A percentile compares a stretch with the other conserved stretches of the same genome.
phyloP scores from a whole-genome alignment of 768 basidiomycete genomes.

The Lactarius quietus region DNA sequence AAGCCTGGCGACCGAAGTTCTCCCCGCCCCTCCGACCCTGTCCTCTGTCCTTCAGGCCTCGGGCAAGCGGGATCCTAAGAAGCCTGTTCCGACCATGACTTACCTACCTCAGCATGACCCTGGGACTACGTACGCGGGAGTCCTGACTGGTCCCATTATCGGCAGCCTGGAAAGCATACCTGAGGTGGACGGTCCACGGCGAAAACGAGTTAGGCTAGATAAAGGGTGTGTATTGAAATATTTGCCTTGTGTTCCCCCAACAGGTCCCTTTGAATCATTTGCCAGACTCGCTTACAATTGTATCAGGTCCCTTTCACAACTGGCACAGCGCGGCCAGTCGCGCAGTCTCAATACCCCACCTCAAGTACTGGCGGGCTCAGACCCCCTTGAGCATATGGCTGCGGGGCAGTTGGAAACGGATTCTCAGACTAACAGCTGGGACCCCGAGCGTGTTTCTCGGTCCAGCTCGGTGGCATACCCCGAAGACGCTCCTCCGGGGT shows the following conservation, averaged over 20 bases:
- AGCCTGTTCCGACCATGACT: slow-evolving; percentile 63
- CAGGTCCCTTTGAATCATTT: slow-evolving; percentile 5
- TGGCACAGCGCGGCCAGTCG: slow-evolving; percentile 70
- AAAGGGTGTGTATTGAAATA: slow-evolving; percentile 54
- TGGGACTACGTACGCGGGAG: slow-evolving; percentile 82
- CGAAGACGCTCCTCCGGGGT: slow-evolving; percentile 27
- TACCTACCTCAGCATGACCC: slow-evolving; percentile 84
- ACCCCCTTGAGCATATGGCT: slow-evolving; percentile 42
- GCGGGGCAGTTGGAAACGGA: slow-evolving; percentile 47
- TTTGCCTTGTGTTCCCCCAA: neutral
- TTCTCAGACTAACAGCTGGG: slow-evolving; percentile 53
- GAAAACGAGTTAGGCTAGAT: slow-evolving; percentile 70
- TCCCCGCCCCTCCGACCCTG: slow-evolving; percentile 82
- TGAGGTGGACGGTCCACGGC: slow-evolving; percentile 60
- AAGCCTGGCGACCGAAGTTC: slow-evolving; percentile 81
- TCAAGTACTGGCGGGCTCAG: slow-evolving; percentile 40
- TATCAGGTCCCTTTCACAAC: slow-evolving; percentile 54
- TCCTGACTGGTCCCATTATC: slow-evolving; percentile 58
- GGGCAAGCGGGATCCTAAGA: slow-evolving; percentile 75
- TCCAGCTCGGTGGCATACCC: slow-evolving; percentile 43
- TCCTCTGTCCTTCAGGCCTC: slow-evolving; percentile 63
- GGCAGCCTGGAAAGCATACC: slow-evolving; percentile 39
- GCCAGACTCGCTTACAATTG: slow-evolving; percentile 13
- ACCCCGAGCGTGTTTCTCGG: slow-evolving; percentile 57
- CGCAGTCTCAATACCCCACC: slow-evolving; percentile 54